These are phyloP conservation scores for Microbotryum violaceum DNA, from an alignment of 1,284 basidiomycete species.

Conservation along the genomic window DNA sequence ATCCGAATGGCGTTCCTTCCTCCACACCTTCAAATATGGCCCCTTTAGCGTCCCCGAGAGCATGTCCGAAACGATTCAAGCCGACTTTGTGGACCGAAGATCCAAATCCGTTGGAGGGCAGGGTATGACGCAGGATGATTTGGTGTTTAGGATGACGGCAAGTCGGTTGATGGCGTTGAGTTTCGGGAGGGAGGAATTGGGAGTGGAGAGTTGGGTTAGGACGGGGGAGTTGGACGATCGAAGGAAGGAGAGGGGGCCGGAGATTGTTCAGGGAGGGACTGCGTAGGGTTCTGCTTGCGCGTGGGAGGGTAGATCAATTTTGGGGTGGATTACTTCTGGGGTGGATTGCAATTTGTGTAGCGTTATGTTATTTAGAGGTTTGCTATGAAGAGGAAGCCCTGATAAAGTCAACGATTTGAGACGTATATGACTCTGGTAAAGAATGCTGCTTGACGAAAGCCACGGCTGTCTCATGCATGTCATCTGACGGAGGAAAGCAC, in stretches of 20 bases:
- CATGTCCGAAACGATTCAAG: constrained; percentile 49
- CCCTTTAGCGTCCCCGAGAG: constrained; percentile 25
- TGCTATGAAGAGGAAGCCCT: background rate
- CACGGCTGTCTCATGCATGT: constrained; percentile 80
- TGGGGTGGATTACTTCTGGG: too few species aligned
- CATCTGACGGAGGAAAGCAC: constrained; percentile 46
- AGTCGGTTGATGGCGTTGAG: constrained; percentile 42
- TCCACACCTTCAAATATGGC: constrained; percentile 14
- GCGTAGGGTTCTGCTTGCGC: background rate
- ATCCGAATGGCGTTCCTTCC: constrained; percentile 25
- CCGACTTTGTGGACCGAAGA: constrained; percentile 62
- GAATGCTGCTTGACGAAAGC: constrained; percentile 76
- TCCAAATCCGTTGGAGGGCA: constrained; percentile 31
- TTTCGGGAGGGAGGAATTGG: constrained; percentile 41
- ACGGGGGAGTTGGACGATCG: constrained; percentile 33
- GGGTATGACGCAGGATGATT: constrained; percentile 35
- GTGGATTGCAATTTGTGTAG: too few species aligned
- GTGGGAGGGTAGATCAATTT: too few species aligned
- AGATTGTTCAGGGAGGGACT: background rate
- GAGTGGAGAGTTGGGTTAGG: constrained; percentile 43
- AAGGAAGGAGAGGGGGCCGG: constrained; percentile 18
- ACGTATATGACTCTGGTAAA: constrained; percentile 70
- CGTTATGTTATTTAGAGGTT: too few species aligned
- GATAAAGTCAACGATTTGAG: constrained; percentile 91
- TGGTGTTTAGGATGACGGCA: constrained; percentile 34